These are phyloP conservation scores for Botrytis fragariae DNA, from an alignment of 2,329 filamentous ascomycete genomes.

Conservation along the genomic window DNA sequence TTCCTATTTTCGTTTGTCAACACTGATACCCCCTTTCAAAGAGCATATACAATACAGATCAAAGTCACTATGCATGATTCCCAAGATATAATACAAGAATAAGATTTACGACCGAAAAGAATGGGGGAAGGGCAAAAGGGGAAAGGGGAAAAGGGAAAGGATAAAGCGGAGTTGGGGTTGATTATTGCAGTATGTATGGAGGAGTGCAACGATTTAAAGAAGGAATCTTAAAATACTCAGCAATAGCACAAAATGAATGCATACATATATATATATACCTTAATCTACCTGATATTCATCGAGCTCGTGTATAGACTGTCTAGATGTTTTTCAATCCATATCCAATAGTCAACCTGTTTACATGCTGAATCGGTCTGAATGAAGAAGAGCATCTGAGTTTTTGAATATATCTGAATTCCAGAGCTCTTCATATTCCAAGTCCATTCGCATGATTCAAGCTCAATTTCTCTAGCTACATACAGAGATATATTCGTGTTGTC, in stretches of 20 bases:
- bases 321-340: not conserved
- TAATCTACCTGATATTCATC: not conserved
- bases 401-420: not conserved
- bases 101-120: slow-evolving; percentile 7
- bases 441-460: not conserved
- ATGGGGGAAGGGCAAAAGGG: not conserved
- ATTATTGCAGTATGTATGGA: slow-evolving; percentile 2
- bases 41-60: slow-evolving; percentile 11
- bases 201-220: not conserved
- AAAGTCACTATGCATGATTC: slow-evolving; percentile 9
- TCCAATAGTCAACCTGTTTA: not conserved
- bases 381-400: not conserved
- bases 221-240: not conserved
- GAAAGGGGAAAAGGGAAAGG: not conserved
- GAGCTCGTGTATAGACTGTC: not conserved
- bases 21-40: slow-evolving; percentile 13
- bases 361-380: not conserved
- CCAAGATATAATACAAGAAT: slow-evolving; percentile 13
- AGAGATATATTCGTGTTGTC: too few species aligned
- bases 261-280: not conserved
- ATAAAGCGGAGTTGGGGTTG: not conserved
- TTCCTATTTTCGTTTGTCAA: slow-evolving; percentile 6
- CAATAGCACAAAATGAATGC: not conserved
- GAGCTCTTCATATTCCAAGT: not conserved
- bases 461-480: not conserved